Evolutionary conservation across 2,329 filamentous ascomycete genomes (phyloP).

Genomic region (Myriosclerotinia scirpicola): DNA sequence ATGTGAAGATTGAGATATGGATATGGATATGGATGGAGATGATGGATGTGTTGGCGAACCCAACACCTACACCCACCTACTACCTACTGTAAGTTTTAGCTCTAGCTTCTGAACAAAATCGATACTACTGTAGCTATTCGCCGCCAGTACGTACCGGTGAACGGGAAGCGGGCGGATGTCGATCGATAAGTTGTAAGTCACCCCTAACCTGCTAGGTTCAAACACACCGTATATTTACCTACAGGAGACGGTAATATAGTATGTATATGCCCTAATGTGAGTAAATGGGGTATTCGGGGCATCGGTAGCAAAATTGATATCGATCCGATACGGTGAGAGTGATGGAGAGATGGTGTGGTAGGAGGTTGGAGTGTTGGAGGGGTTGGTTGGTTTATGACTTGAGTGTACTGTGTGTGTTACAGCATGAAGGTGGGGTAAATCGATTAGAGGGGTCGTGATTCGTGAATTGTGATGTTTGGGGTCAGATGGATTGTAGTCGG

Average conservation of each 20-base stretch:
- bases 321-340: constrained; percentile 8
- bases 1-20: not conserved
- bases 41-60: constrained; percentile 8
- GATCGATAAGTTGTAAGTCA: not conserved
- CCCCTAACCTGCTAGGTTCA: not conserved
- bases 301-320: not conserved
- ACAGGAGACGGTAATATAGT: no score
- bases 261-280: not conserved
- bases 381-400: not conserved
- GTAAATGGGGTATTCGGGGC: not conserved
- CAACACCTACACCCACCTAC: not conserved
- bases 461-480: not conserved
- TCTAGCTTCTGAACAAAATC: no score
- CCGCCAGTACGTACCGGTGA: not conserved
- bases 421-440: constrained; percentile 4
- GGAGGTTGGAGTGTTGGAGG: not conserved
- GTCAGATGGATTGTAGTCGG: constrained; percentile 13
- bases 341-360: not conserved
- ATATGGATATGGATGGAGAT: not conserved
- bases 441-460: not conserved
- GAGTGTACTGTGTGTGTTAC: not conserved
- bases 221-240: constrained; percentile 16
- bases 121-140: not conserved
- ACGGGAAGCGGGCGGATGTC: not conserved
- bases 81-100: not conserved